These are phyloP conservation scores for Dothidotthia symphoricarpi DNA, from an alignment of 2,329 filamentous ascomycete genomes.

Conservation along the genomic window DNA sequence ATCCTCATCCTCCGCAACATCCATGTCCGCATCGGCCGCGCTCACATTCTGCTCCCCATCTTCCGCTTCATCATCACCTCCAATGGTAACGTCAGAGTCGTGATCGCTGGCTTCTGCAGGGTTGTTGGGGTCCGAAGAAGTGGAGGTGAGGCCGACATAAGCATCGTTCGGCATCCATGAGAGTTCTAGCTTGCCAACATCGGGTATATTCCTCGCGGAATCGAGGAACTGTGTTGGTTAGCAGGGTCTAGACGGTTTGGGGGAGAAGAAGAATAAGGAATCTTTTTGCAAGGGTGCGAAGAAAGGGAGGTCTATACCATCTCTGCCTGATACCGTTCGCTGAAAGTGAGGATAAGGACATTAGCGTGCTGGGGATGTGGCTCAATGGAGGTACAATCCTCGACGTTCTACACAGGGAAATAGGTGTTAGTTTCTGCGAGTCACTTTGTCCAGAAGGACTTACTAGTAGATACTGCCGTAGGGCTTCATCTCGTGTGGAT, in stretches of 20 bases:
- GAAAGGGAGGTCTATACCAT: constrained; percentile 39
- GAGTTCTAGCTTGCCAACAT: constrained; percentile 64
- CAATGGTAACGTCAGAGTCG: constrained; percentile 13
- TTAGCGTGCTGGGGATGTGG: constrained; percentile 41
- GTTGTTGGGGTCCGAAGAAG: neutral
- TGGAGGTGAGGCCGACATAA: constrained; percentile 12
- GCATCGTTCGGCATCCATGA: constrained; percentile 57
- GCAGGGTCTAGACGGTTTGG: neutral
- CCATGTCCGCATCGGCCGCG: constrained; percentile 26
- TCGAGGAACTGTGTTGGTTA: constrained; percentile 47
- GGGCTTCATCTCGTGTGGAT: constrained; percentile 61
- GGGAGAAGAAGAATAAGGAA: neutral
- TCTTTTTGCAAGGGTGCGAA: neutral
- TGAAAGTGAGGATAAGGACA: constrained; percentile 44
- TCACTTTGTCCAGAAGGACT: constrained; percentile 1
- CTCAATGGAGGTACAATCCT: constrained; percentile 41
- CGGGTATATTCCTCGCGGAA: constrained; percentile 59
- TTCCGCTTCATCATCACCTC: constrained; percentile 6
- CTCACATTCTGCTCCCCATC: constrained; percentile 6
- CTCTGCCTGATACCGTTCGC: constrained; percentile 62
- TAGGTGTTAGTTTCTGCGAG: neutral
- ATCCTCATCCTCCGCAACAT: constrained; percentile 38
- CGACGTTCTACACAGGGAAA: constrained; percentile 23
- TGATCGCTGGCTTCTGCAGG: constrained; percentile 1
- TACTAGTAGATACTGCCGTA: constrained; percentile 67